phyloP scores from a whole-genome alignment of 202 grass and related monocot species.

The Elaeis oleifera region DNA sequence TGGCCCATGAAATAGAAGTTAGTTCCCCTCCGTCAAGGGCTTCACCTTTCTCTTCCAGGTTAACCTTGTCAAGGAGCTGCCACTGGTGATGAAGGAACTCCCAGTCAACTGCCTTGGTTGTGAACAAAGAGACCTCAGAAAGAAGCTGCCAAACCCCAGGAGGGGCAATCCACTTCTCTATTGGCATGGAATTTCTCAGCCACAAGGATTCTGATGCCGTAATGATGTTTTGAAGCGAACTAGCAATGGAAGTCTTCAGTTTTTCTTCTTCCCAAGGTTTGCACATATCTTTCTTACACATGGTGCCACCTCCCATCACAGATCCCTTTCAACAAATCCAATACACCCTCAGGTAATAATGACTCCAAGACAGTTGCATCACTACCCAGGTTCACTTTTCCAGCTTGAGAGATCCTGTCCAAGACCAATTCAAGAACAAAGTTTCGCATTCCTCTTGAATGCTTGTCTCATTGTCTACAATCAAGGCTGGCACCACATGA shows the following conservation, averaged over 20 bases:
- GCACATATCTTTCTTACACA: constrained; percentile 81
- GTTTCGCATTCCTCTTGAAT: constrained; percentile 97
- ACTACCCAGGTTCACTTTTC: constrained; percentile 27
- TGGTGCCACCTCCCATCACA: constrained; percentile 65
- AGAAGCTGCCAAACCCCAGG: constrained; percentile 85
- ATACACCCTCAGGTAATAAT: constrained; percentile 52
- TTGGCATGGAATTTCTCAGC: constrained; percentile 39
- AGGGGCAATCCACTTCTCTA: constrained; percentile 62
- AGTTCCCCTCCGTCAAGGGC: constrained; percentile 40
- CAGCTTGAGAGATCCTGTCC: constrained; percentile 62
- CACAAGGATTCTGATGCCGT: constrained; percentile 61
- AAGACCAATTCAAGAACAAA: constrained; percentile 81
- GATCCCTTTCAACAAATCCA: constrained; percentile 64
- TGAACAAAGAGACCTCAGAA: constrained; percentile 69
- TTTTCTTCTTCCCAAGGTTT: constrained; percentile 94
- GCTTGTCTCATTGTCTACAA: constrained; percentile 78
- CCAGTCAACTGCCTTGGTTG: constrained; percentile 72
- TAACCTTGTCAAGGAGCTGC: constrained; percentile 78
- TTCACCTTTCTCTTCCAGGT: constrained; percentile 34
- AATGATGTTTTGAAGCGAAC: constrained; percentile 75
- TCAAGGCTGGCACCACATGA: constrained; percentile 62
- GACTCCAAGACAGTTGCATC: constrained; percentile 30
- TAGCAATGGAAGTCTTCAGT: constrained; percentile 52
- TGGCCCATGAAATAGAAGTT: constrained; percentile 56
- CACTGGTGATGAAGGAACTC: constrained; percentile 86